phyloP scores from a whole-genome alignment of 2,329 filamentous ascomycete species.

The Penicillium sp. region DNA sequence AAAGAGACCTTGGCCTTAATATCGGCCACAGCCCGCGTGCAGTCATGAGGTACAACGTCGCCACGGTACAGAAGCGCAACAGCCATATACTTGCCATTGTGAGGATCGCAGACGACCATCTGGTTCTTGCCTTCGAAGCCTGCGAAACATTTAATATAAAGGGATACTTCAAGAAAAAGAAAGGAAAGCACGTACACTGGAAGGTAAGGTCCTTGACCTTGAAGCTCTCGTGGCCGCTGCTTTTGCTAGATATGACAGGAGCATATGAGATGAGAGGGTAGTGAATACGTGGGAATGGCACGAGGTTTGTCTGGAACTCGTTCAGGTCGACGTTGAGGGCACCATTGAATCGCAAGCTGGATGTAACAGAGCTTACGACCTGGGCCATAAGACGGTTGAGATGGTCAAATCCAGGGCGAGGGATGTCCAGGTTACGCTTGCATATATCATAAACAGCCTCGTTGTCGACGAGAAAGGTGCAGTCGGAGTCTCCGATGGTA shows the following conservation, averaged over 20 bases:
- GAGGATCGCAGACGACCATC: slow-evolving; percentile 99
- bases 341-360: slow-evolving; percentile 95
- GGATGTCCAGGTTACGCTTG: slow-evolving; percentile 92
- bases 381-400: slow-evolving; percentile 98
- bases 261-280: slow-evolving; percentile 97
- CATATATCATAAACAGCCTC: slow-evolving; percentile 99
- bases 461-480: slow-evolving; percentile 99
- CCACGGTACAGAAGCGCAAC: slow-evolving; percentile 97
- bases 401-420: slow-evolving; percentile 98
- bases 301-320: slow-evolving; percentile 99
- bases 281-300: slow-evolving; percentile 97
- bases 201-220: slow-evolving; percentile 97
- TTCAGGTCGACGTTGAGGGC: slow-evolving; percentile 98
- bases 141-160: background rate
- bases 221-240: slow-evolving; percentile 97
- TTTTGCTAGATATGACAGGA: slow-evolving; percentile 87
- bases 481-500: slow-evolving; percentile 98
- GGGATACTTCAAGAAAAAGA: background rate
- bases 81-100: slow-evolving; percentile 99
- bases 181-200: slow-evolving; percentile 52
- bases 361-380: slow-evolving; percentile 97
- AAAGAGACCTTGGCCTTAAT: slow-evolving; percentile 99
- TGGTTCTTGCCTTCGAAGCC: slow-evolving; percentile 99
- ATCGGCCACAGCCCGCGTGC: slow-evolving; percentile 83
- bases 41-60: slow-evolving; percentile 95